Base-by-base conservation (phyloP, 2,329 filamentous ascomycete genomes). In the Xylariaceae sp. region DNA sequence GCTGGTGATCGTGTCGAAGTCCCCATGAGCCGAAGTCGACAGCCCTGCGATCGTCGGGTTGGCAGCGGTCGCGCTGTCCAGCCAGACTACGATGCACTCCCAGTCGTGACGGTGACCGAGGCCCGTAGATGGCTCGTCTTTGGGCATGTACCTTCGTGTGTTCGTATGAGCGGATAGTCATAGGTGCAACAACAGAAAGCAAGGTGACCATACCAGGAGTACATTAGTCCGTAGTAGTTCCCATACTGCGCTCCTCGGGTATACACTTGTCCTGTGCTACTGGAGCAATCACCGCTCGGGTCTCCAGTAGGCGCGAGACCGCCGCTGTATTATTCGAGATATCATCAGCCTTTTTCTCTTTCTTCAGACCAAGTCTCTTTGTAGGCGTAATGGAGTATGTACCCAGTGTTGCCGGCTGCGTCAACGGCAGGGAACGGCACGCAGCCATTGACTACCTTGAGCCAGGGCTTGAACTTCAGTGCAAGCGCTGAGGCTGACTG, bases 381-480 rank as follows among this genome's bases (percentile, higher is more conserved):
- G 41, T n/a, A 18, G 27, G 20, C 1, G n/a, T 20, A 20, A 30
- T 11, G 27, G 40, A 9, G 6, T 6, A 47, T 26, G 13, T 52
- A 65, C 66, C 60, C 49, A 9, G 64, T 66, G 50, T 68, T 65
- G 36, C 82, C 82, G 1, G 70, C 65, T 1, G 73, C 74, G 57
- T 84, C 77, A 1, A 85, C 81, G 1, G 78, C 82, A 0, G 81
- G 81, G 60, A 81, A 85, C 0, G 81, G 81, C 5, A 83, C 81
- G 53, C 81, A 85, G 37, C 82, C 81, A 59, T 80, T 80, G 18
- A 73, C 73, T 5, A 83, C 77, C 10, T 81, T 62, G 3, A 83
- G 72, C 53, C 46, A 62, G n/a, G 59, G 83, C 68, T 85, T 77
- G 68, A 82, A 85, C 47, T 79, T 78, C 0, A 69, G 64, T 1